A percentile compares a stretch with the other conserved stretches of the same genome.
Evolutionary conservation across 805 yeast genomes (phyloP).

Genomic region (Peterozyma toletana): DNA sequence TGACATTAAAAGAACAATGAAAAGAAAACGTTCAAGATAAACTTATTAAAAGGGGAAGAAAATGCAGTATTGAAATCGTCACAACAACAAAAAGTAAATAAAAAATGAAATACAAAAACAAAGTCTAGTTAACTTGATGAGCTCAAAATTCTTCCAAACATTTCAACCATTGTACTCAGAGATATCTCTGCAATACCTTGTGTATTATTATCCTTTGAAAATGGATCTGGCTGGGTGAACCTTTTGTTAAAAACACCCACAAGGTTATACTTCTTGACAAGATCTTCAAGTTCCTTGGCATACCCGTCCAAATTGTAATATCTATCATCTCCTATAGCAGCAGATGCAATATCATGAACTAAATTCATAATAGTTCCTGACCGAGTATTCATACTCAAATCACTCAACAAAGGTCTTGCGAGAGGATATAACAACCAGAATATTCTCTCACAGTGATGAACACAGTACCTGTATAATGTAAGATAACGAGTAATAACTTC

Average conservation of each 20-base stretch:
- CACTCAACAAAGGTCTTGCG: conserved; percentile 3
- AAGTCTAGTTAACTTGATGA: background rate
- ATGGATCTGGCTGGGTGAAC: conserved; percentile 11
- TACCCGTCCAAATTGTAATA: conserved; percentile 18
- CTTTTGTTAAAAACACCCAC: conserved; percentile 14
- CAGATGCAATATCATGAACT: conserved; percentile 5
- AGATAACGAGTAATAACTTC: conserved; percentile 6
- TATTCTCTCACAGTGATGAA: conserved; percentile 8
- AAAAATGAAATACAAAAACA: no score
- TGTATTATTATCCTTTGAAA: background rate
- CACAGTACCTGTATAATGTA: conserved; percentile 5
- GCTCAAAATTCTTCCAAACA: conserved; percentile 1
- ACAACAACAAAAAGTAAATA: no score
- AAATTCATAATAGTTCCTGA: conserved; percentile 6
- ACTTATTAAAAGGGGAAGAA: no score
- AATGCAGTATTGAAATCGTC: no score
- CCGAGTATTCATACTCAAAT: conserved; percentile 1
- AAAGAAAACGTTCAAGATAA: no score
- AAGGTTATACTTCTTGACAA: conserved; percentile 16
- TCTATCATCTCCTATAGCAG: conserved; percentile 22
- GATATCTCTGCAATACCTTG: background rate
- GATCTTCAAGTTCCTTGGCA: conserved; percentile 12
- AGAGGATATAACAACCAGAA: conserved; percentile 12
- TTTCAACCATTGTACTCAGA: conserved; percentile 1
- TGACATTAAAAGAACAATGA: no score